Base-by-base conservation (phyloP, 2,329 filamentous ascomycete genomes). In the Aspergillus arachidicola region DNA sequence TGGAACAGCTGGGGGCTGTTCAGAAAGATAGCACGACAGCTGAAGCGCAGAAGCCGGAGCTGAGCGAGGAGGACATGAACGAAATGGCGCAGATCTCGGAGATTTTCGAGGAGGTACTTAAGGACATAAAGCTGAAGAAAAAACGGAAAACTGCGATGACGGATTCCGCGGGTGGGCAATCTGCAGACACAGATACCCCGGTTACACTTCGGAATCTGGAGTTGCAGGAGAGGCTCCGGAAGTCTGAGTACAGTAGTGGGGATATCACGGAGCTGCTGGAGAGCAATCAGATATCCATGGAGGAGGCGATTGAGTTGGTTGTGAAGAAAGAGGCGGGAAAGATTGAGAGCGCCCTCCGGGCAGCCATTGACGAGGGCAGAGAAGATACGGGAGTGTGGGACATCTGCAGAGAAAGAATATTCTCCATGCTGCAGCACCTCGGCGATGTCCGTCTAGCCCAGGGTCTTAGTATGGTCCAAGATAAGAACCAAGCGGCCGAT, bases 321-420 rank as follows among this genome's bases (percentile, higher is more conserved):
- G 69, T 76, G 3, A 59, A 71, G 30, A 66, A 71, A 34, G 78
- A 79, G 63, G 66, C 69, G 4, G 59, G 61, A 7, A 74, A 72
- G 46, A 79, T 79, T 21, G 71, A 75, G 59, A 58, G 64, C 7
- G 70, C 72, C 19, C 68, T 80, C 5, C 71, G 71, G 53, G 64
- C 66, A 19, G 71, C 72, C 30, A 65, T 77, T 58, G 58, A 71
- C 41, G 60, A 69, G 9, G 66, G 70, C n/a, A 69, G 69, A 45
- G 71, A 75, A 26, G 78, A 80, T 45, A 61, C 72, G 28, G 76
- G 71, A 4, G 65, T 81, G 14, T 81, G 78, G 79, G 70, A 73
- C 12, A 69, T 80, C 7, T 79, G 79, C 59, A 73, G 76, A 62
- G 65, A 73, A n/a, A 71, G 71, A 28, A 74, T 81, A n/a, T 81